phyloP scores from a whole-genome alignment of 2,329 filamentous ascomycete species.

The Neonectria hederae region DNA sequence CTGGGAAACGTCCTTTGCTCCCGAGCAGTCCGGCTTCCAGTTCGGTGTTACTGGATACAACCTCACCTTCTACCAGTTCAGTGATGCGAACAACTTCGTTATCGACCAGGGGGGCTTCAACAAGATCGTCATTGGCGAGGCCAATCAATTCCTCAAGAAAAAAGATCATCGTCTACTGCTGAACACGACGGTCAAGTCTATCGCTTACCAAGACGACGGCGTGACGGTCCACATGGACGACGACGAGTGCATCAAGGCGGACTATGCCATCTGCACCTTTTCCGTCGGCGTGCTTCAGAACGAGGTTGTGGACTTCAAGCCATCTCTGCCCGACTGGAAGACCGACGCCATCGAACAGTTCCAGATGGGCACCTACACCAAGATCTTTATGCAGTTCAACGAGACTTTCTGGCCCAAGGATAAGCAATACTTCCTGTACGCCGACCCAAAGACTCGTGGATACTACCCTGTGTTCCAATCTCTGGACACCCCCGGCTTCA shows the following conservation, averaged over 20 bases:
- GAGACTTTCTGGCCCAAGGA: conserved; percentile 69
- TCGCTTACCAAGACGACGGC: conserved; percentile 61
- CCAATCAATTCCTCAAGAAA: conserved; percentile 62
- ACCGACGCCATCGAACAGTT: conserved; percentile 69
- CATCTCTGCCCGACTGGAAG: conserved; percentile 71
- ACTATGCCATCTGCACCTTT: conserved; percentile 74
- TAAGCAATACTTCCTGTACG: conserved; percentile 58
- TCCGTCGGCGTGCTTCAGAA: conserved; percentile 74
- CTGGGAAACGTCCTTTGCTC: conserved; percentile 66
- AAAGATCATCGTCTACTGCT: conserved; percentile 67
- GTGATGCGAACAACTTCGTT: conserved; percentile 69
- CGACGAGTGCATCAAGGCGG: conserved; percentile 65
- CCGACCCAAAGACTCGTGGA: conserved; percentile 52
- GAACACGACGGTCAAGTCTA: conserved; percentile 64
- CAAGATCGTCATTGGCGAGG: conserved; percentile 64
- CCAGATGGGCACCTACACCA: conserved; percentile 77
- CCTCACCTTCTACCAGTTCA: conserved; percentile 69
- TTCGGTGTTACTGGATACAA: conserved; percentile 68
- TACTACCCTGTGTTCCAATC: conserved; percentile 71
- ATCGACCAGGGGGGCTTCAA: conserved; percentile 70
- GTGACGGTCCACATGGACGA: conserved; percentile 64
- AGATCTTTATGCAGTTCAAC: conserved; percentile 76
- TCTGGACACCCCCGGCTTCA: conserved; percentile 64
- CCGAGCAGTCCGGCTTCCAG: conserved; percentile 64
- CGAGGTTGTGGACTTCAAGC: conserved; percentile 65